These are phyloP conservation scores for Botrytis squamosa DNA, from an alignment of 2,329 filamentous ascomycete genomes.

Conservation along the genomic window DNA sequence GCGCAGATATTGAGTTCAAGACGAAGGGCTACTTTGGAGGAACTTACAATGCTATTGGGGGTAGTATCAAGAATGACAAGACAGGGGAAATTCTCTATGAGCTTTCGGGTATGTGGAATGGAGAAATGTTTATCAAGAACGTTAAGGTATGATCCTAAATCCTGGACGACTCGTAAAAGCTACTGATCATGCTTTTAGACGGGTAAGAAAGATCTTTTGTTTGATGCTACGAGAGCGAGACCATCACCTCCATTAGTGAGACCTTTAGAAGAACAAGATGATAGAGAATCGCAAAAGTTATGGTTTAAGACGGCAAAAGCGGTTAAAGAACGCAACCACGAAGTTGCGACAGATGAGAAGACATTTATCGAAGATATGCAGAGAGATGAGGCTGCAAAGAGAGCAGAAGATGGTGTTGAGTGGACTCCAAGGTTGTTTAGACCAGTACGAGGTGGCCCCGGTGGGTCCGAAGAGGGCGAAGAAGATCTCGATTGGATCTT, in stretches of 20 bases:
- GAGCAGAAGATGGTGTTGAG: conserved; percentile 74
- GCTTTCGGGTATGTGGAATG: conserved; percentile 88
- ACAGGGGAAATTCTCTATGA: conserved; percentile 88
- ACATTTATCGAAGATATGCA: conserved; percentile 94
- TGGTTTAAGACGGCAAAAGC: conserved; percentile 82
- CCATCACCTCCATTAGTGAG: conserved; percentile 72
- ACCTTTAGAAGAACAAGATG: conserved; percentile 81
- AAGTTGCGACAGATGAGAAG: conserved; percentile 89
- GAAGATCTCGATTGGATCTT: conserved; percentile 96
- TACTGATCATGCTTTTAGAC: conserved; percentile 55
- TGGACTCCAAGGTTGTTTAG: conserved; percentile 90
- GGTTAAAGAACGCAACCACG: conserved; percentile 81
- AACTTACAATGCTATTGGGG: conserved; percentile 94
- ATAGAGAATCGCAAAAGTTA: conserved; percentile 83
- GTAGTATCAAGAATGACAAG: conserved; percentile 82
- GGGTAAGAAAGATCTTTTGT: conserved; percentile 83
- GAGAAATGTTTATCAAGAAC: conserved; percentile 91
- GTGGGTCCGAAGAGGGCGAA: conserved; percentile 73
- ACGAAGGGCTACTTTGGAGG: conserved; percentile 97
- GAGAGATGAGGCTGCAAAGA: conserved; percentile 78
- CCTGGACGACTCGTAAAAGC: background rate
- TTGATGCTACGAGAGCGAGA: conserved; percentile 78
- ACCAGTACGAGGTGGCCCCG: conserved; percentile 66
- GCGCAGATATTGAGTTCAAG: conserved; percentile 95
- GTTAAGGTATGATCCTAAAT: conserved; percentile 56